Conservation (phyloP, 1,284 basidiomycete species). For the Pascua guehoae region DNA sequence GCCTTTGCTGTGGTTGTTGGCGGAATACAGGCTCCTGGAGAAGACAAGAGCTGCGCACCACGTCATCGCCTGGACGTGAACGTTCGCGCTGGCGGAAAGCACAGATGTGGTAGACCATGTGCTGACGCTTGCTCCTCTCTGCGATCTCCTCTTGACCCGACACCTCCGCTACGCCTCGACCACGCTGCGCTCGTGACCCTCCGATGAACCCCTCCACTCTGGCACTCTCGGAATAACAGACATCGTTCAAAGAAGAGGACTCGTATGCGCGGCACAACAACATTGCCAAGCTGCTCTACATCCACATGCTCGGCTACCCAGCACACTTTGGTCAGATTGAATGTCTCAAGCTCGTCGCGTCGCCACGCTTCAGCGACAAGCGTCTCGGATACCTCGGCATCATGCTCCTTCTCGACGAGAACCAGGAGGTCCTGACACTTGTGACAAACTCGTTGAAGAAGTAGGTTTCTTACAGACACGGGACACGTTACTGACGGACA, state of each 20-base stretch:
- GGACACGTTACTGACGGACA: constrained; percentile 47
- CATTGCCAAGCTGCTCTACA: constrained; percentile 97
- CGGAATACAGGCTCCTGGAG: background rate
- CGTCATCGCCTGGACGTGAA: background rate
- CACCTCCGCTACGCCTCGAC: too few relatives aligned
- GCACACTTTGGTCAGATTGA: constrained; percentile 99
- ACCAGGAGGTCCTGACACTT: constrained; percentile 93
- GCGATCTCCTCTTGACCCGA: background rate
- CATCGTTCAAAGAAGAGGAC: constrained; percentile 96
- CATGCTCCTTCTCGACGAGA: constrained; percentile 96
- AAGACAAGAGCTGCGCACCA: too few relatives aligned
- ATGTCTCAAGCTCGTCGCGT: constrained; percentile 98
- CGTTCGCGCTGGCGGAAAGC: too few relatives aligned
- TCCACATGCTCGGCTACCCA: constrained; percentile 99
- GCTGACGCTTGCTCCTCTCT: background rate
- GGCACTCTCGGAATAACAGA: constrained; percentile 41
- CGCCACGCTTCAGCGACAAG: constrained; percentile 94
- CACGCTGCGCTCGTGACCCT: too few relatives aligned
- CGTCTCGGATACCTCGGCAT: constrained; percentile 95
- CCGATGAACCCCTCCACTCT: too few relatives aligned
- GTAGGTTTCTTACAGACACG: constrained; percentile 55
- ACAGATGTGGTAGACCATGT: too few relatives aligned
- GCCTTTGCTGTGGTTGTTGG: background rate
- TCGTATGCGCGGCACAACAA: constrained; percentile 91
- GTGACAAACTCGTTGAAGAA: constrained; percentile 99